Base-by-base conservation (phyloP, 768 basidiomycete genomes). In the Lentinula boryana region DNA sequence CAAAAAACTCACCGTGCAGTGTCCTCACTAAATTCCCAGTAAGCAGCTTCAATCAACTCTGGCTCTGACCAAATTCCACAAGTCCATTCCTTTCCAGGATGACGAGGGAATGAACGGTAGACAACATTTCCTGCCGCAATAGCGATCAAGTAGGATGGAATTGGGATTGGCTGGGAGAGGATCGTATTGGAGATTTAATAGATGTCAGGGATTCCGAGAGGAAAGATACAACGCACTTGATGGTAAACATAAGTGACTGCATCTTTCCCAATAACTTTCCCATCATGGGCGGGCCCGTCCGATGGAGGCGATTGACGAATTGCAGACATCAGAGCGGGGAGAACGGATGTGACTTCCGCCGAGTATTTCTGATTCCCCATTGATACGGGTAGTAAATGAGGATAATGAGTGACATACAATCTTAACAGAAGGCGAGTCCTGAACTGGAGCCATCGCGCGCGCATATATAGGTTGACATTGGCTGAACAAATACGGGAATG, bases 401-500 rank as follows among this genome's bases (percentile, higher is more conserved):
- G 41, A 21, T 23, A 15, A 23, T 59, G 23, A 60, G 41, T 46
- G 36, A 74, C 84, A 57, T 66, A 87, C 91, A 56, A 91, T 81
- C 74, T 98, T 98, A 62, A 91, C 86, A 1, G 89, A 88, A 2
- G 95, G 91, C 0, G 89, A 90, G 69, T 98, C 95, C 81, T 95
- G 93, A 60, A 93, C 68, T 2, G 94, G 95, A 0, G 84, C 81
- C 44, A 96, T 72, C 3, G 87, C 81, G 32, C 95, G 84, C 2
- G 90, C 90, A 68, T 95, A 88, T 65, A 95, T 96, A 3, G 95
- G 92, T 65, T 97, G 94, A 67, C 89, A 92, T 67, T 97, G 95
- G 62, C 91, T 93, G 76, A 95, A 98, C 15, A 98, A 72, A 73
- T 89, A 97, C 0, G 92, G 88, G 69, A 90, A 89, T 18, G 76